Percentiles rank a stretch among this genome's conserved stretches.
phyloP scores from a whole-genome alignment of 2,329 filamentous ascomycete species.

The Colletotrichum liaoningense region DNA sequence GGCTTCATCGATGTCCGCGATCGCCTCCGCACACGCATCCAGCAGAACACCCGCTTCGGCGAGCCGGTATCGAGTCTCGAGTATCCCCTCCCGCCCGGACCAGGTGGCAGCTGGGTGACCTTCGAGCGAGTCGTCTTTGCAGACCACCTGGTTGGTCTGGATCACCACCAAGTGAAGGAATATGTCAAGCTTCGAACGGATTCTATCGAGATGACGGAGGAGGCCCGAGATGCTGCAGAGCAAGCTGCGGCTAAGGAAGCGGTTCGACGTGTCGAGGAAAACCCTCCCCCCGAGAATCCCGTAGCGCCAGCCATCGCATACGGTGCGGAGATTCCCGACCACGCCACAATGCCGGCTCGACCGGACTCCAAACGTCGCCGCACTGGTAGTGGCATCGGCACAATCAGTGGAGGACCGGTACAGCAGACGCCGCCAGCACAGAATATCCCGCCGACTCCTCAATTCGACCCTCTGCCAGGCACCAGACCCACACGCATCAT shows the following conservation, averaged over 20 bases:
- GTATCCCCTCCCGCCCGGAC: constrained; percentile 65
- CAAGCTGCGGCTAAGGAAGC: constrained; percentile 59
- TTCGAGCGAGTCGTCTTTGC: constrained; percentile 71
- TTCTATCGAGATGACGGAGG: constrained; percentile 48
- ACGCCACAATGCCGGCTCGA: constrained; percentile 46
- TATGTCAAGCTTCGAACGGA: constrained; percentile 68
- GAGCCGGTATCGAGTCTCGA: constrained; percentile 50
- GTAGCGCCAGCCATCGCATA: constrained; percentile 61
- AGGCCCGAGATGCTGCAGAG: constrained; percentile 53
- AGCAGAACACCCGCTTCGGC: constrained; percentile 60
- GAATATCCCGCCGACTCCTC: constrained; percentile 1
- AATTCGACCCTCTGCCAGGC: constrained; percentile 58
- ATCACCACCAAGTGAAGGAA: constrained; percentile 70
- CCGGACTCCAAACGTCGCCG: constrained; percentile 61
- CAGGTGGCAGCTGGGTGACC: constrained; percentile 73
- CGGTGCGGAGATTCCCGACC: constrained; percentile 60
- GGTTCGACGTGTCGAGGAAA: constrained; percentile 53
- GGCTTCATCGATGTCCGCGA: constrained; percentile 73
- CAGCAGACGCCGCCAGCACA: constrained; percentile 18
- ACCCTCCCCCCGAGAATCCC: constrained; percentile 56
- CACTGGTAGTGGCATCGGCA: constrained; percentile 49
- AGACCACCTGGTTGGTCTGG: constrained; percentile 64
- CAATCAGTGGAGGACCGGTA: constrained; percentile 44
- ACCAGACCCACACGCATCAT: constrained; percentile 68
- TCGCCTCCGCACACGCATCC: constrained; percentile 69